Evolutionary conservation across 345 rosid species (phyloP), one percentile per base, ranked within the genome.

Genomic region (Lepidium aucheri): DNA sequence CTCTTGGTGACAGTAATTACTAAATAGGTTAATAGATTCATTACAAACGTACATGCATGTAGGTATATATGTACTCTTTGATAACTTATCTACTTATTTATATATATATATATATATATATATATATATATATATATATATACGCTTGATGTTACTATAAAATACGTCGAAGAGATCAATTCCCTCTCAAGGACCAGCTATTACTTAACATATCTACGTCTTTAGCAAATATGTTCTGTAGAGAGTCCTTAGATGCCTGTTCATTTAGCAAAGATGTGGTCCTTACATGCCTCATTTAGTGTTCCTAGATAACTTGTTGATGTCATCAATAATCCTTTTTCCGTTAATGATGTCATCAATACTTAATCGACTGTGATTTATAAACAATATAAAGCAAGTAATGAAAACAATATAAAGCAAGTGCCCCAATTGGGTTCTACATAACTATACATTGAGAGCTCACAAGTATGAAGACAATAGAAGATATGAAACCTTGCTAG

Each of bases 141-240:
- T 46, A 64, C 60, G 18, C 7, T 20, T 18, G 53, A 64, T 46
- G 44, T 32, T 72, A 50, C 67, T 64, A 72, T 36, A 28, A 32
- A 20, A 63, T 49, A 72, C 54, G 26, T 62, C 10, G 42, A 58
- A 64, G 58, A 55, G 57, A 33, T 26, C 30, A 5, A 15, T 30
- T 71, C 58, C 44, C 55, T 70, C 41, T 22, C 68, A 33, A 15
- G 74, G 63, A 53, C 75, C 34, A 46, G 34, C 63, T 38, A 54
- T 45, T 44, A 63, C 34, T 53, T 34, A 12, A 35, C 34, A 30
- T 69, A 30, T 38, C 15, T 43, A 49, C 54, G 51, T 49, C 51
- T 38, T 17, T 13, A 16, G 36, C 53, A 32, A 34, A 60, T 26
- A 36, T 70, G 42, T 54, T 54, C 0, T 30, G 65, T 47, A 53